Evolutionary conservation across 148 eudicot genomes (phyloP), one percentile per base, ranked within the genome.

Genomic region (Chenopodium suecicum): DNA sequence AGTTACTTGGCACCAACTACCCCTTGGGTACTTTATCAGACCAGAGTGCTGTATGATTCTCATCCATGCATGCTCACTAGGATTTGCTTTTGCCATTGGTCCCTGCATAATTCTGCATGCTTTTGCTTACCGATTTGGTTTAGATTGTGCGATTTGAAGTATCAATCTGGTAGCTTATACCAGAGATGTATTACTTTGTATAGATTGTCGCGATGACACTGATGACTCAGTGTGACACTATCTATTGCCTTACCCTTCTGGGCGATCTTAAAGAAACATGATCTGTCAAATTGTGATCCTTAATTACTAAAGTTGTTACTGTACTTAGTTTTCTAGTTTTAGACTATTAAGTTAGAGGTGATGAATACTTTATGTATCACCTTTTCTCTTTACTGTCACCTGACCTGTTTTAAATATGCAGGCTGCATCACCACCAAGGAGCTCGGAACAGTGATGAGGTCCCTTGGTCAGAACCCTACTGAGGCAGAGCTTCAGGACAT

Each of bases 351-450:
- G 2, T 48, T 65, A 17, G 9, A 58, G 32, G 70, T 32, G 25
- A 37, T 37, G 58, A 34, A 31, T 60, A 47, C 27, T 46, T 73
- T 31, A 17, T 34, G 25, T 7, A 52, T 10, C 27, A 16, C 48
- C 66, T 32, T 44, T 70, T 27, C 32, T 48, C 0, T 48, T 13
- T 3, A 20, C 46, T 19, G 29, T 60, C 56, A 52, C 7, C 56
- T 71, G 34, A 80, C 74, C 25, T 78, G 50, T 69, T 19, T 22
- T 62, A 0, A 17, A 25, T 75, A 65, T 73, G 14, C 85, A 92
- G 95, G 95, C 37, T 92, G 95, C 84, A 92, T 92, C 79, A 92
- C 95, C 32, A 92, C 95, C 76, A 92, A 92, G 92, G 95, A 92
- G 90, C 95, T 92, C 50, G 95, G 95, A 66, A 92, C 95, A 4